These are phyloP conservation scores for Volvox reticuliferus DNA, from an alignment of 139 green algal genomes.

Conservation along the genomic window DNA sequence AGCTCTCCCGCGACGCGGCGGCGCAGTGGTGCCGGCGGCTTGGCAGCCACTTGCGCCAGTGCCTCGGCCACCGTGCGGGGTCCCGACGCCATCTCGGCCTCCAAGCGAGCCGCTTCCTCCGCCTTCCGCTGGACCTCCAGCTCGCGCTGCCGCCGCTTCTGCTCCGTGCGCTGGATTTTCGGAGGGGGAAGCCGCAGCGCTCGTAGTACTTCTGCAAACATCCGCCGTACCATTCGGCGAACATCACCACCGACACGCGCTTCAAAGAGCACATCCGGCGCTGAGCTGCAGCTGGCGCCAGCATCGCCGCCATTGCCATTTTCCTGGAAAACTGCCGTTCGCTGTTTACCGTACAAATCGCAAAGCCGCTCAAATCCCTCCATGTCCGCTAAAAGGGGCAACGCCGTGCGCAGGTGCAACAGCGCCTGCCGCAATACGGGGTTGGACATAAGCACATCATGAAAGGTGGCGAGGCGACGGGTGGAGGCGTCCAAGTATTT, in stretches of 20 bases:
- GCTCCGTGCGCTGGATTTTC: background rate
- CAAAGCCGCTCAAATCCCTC: background rate
- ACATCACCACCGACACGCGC: background rate
- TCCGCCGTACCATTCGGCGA: background rate
- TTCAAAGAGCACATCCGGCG: conserved; percentile 7
- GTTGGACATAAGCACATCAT: conserved; percentile 17
- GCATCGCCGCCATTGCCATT: background rate
- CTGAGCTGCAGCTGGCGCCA: background rate
- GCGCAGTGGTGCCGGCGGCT: background rate
- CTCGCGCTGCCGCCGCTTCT: background rate
- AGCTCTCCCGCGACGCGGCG: conserved; percentile 23
- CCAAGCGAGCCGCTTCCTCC: background rate
- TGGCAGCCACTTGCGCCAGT: conserved; percentile 13
- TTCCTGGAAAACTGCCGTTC: background rate
- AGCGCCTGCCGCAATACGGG: conserved; percentile 18
- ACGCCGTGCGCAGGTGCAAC: conserved; percentile 31
- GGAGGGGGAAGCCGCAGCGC: conserved; percentile 5
- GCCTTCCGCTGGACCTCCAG: background rate
- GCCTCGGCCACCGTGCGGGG: conserved; percentile 15
- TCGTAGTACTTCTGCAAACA: background rate
- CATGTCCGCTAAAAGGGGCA: conserved; percentile 5
- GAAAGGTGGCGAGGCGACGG: background rate
- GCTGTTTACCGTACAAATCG: conserved; percentile 4
- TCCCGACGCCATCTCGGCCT: background rate
- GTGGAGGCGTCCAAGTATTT: background rate